A percentile compares a stretch with the other conserved stretches of the same genome.
These are phyloP conservation scores for Erythrophleum ivorense DNA, from an alignment of 331 rosid genomes.

Conservation along the genomic window DNA sequence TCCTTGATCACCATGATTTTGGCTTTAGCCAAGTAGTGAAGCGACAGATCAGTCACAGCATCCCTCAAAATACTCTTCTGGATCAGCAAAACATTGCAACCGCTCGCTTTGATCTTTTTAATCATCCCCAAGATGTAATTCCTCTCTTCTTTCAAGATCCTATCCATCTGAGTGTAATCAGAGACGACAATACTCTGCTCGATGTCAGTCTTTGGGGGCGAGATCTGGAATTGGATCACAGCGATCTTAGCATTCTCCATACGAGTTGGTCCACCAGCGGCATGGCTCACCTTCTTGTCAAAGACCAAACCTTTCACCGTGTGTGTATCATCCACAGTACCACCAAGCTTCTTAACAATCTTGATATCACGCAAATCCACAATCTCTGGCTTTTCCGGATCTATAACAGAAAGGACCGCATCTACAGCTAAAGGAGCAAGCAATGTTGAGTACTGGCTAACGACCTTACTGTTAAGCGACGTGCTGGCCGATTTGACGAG, in stretches of 20 bases:
- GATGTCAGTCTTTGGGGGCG: conserved; percentile 73
- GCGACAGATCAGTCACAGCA: conserved; percentile 85
- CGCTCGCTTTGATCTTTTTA: conserved; percentile 77
- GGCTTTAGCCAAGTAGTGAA: conserved; percentile 90
- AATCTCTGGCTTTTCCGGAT: conserved; percentile 65
- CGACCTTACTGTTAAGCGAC: conserved; percentile 90
- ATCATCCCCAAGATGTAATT: conserved; percentile 86
- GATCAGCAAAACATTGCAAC: conserved; percentile 85
- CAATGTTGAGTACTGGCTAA: conserved; percentile 84
- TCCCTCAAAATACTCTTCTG: conserved; percentile 93
- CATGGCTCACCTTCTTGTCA: conserved; percentile 87
- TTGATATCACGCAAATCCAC: conserved; percentile 88
- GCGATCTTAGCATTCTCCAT: conserved; percentile 92
- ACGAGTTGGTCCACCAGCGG: conserved; percentile 86
- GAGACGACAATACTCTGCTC: conserved; percentile 91
- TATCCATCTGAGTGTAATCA: conserved; percentile 94
- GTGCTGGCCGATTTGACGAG: conserved; percentile 82
- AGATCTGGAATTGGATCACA: conserved; percentile 85
- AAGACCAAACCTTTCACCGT: conserved; percentile 78
- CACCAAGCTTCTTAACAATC: conserved; percentile 94
- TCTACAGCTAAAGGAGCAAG: conserved; percentile 92
- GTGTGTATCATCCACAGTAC: conserved; percentile 83
- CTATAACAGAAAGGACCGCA: conserved; percentile 72
- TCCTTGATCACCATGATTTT: conserved; percentile 93
- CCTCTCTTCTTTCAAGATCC: conserved; percentile 90